A percentile compares a stretch with the other conserved stretches of the same genome.
Conservation (phyloP, 2,329 filamentous ascomycete genomes). For the Microcyclospora pomicola region DNA sequence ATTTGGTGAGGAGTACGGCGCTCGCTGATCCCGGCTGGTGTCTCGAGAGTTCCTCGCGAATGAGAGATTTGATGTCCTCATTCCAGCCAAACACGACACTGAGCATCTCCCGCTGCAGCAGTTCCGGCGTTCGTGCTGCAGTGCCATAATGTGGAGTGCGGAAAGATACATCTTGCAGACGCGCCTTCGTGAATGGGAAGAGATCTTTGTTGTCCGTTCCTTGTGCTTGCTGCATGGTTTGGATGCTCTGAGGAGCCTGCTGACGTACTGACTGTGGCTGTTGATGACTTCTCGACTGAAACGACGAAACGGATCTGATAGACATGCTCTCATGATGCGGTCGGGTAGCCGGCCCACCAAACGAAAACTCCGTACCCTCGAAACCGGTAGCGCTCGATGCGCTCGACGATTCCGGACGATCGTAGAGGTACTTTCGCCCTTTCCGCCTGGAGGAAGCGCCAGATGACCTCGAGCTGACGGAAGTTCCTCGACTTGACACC, state of each 20-base stretch:
- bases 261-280: slow-evolving; percentile 1
- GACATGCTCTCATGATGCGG: slow-evolving; percentile 26
- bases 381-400: slow-evolving; percentile 19
- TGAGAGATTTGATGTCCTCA: slow-evolving; percentile 63
- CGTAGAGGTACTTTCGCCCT: slow-evolving; percentile 31
- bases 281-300: slow-evolving; percentile 23
- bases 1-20: slow-evolving; percentile 75
- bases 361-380: slow-evolving; percentile 27
- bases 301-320: slow-evolving; percentile 36
- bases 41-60: slow-evolving; percentile 69
- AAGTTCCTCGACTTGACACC: slow-evolving; percentile 50
- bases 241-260: background rate
- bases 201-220: slow-evolving; percentile 52
- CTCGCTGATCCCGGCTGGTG: slow-evolving; percentile 62
- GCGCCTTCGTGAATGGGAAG: slow-evolving; percentile 71
- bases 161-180: slow-evolving; percentile 72
- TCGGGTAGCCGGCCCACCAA: slow-evolving; percentile 17
- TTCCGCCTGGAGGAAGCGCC: slow-evolving; percentile 26
- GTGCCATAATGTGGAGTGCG: slow-evolving; percentile 47
- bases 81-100: slow-evolving; percentile 93
- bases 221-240: slow-evolving; percentile 19
- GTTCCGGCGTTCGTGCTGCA: slow-evolving; percentile 41
- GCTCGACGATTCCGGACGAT: slow-evolving; percentile 27
- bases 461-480: slow-evolving; percentile 44
- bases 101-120: slow-evolving; percentile 80